Percentiles rank a stretch among this genome's conserved stretches.
Evolutionary conservation across 2,329 filamentous ascomycete species (phyloP).

Genomic region (Chaetoscypha palmicola): DNA sequence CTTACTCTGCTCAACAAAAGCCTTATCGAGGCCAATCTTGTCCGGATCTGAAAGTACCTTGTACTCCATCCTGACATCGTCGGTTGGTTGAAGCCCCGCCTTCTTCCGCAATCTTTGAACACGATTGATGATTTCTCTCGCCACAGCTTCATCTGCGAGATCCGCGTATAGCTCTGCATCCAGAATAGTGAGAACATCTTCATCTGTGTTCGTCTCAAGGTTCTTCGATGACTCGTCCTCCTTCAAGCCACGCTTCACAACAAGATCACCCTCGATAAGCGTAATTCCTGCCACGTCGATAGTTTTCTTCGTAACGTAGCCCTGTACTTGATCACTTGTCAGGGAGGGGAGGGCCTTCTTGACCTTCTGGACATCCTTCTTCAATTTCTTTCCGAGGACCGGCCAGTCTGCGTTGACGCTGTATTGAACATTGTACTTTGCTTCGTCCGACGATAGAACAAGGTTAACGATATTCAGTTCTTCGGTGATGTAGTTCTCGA

Average conservation of each 20-base stretch:
- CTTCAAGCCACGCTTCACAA: conserved; percentile 72
- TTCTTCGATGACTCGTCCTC: conserved; percentile 64
- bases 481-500: conserved; percentile 83
- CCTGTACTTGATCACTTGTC: conserved; percentile 72
- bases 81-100: conserved; percentile 80
- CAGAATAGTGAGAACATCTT: conserved; percentile 87
- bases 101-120: conserved; percentile 92
- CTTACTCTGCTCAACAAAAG: conserved; percentile 60
- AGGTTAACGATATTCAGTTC: conserved; percentile 88
- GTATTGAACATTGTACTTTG: conserved; percentile 87
- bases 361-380: conserved; percentile 87
- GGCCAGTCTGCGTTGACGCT: conserved; percentile 89
- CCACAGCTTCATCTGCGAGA: conserved; percentile 80
- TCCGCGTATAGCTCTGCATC: conserved; percentile 77
- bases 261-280: conserved; percentile 74
- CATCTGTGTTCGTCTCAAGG: conserved; percentile 81
- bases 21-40: conserved; percentile 61
- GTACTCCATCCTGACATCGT: conserved; percentile 96
- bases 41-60: conserved; percentile 73
- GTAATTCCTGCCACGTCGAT: conserved; percentile 82
- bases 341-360: conserved; percentile 82
- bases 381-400: conserved; percentile 90
- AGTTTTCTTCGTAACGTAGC: conserved; percentile 64
- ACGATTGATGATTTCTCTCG: conserved; percentile 85
- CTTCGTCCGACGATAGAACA: conserved; percentile 77